Conservation (phyloP, 352 stramenopile species). For the Paralagenidium karlingii region DNA sequence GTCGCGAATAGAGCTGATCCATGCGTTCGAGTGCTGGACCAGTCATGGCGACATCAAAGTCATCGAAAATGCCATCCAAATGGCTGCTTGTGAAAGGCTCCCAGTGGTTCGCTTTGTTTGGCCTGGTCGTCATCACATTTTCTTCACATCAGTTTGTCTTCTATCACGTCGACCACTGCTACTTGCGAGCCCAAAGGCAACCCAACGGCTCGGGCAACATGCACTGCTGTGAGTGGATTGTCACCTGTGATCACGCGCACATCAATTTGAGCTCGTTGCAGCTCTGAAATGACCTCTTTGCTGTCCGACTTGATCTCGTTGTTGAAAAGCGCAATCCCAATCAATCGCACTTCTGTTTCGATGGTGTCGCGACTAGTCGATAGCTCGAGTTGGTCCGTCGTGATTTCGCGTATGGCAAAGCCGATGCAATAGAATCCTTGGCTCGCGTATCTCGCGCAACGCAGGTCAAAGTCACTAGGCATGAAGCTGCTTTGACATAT, state of each 20-base stretch:
- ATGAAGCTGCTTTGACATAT: slow-evolving; percentile 17
- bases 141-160: not conserved
- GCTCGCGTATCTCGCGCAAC: slow-evolving; percentile 23
- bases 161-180: slow-evolving; percentile 19
- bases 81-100: not conserved
- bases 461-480: slow-evolving; percentile 34
- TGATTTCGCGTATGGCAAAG: slow-evolving; percentile 18
- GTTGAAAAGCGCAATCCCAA: slow-evolving; percentile 70
- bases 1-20: not conserved
- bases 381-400: slow-evolving; percentile 6
- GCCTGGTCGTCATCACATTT: not conserved
- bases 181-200: not conserved
- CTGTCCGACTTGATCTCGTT: slow-evolving; percentile 74
- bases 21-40: slow-evolving; percentile 17
- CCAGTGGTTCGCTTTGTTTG: not conserved
- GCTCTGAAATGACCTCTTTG: slow-evolving; percentile 40
- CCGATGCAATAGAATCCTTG: slow-evolving; percentile 58
- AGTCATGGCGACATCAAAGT: slow-evolving; percentile 28
- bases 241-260: slow-evolving; percentile 76
- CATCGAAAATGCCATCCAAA: not conserved
- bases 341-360: slow-evolving; percentile 43
- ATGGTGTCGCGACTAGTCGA: slow-evolving; percentile 20
- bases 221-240: slow-evolving; percentile 33
- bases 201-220: slow-evolving; percentile 27
- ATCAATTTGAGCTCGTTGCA: slow-evolving; percentile 46